Evolutionary conservation across 352 stramenopile species (phyloP), one percentile per base, ranked within the genome.

Genomic region (Phytophthora megakarya): DNA sequence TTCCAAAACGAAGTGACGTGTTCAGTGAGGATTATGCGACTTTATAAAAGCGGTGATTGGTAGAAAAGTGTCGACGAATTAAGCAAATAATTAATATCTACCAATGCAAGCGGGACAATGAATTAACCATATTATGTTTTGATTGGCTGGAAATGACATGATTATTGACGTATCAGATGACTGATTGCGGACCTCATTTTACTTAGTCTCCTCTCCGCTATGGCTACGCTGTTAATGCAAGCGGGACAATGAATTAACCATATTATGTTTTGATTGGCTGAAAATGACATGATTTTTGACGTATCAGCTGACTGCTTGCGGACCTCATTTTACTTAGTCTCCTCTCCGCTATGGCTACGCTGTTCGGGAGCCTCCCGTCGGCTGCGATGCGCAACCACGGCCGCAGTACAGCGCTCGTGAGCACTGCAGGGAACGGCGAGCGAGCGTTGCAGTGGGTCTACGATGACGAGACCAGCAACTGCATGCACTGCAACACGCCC

Each of bases 401-500:
- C 10, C 77, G 73, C 38, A 84, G 69, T 43, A 73, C 66, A 35
- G 67, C 76, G 39, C 64, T 84, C 22, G 70, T 85, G 30, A 66
- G 67, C 18, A 64, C 67, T 9, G 44, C 33, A 3, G 47, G 63
- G 6, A 68, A 45, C 11, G 57, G 51, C n/a, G 84, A 91, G 50
- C 80, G 84, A 18, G 55, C 78, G 22, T 67, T 95, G 30, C 79
- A 92, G 55, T 95, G 86, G 86, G 82, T 95, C 33, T 89, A 88
- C 62, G 86, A 95, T 62, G 84, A 95, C 46, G 84, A 95, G 55
- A 92, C 84, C 4, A 74, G 72, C 53, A 93, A 95, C 65, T 95
- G 86, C 62, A 95, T 95, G 86, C 84, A 90, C 63, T 95, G 86
- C 75, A 92, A 95, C 58, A 90, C 84, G 49, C 75, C 76, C 9